A percentile compares a stretch with the other conserved stretches of the same genome.
Evolutionary conservation across 2,329 filamentous ascomycete genomes (phyloP).

Genomic region (Drechmeria coniospora): DNA sequence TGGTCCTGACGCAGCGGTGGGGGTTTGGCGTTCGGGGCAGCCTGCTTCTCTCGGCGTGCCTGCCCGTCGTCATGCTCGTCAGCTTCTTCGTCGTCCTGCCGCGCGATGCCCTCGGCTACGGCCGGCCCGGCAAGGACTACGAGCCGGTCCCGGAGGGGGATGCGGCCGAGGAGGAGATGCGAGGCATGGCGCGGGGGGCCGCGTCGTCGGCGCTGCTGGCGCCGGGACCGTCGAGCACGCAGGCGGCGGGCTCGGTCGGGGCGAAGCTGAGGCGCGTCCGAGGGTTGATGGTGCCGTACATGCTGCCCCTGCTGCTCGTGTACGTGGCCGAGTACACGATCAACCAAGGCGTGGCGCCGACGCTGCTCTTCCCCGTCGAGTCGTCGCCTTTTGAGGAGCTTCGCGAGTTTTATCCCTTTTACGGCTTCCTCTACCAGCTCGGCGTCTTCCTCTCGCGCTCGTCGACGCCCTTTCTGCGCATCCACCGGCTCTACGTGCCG

Average conservation of each 20-base stretch:
- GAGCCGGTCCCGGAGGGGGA: slow-evolving; percentile 31
- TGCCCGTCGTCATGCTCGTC: slow-evolving; percentile 69
- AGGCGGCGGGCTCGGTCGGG: slow-evolving; percentile 23
- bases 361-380: slow-evolving; percentile 68
- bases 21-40: slow-evolving; percentile 59
- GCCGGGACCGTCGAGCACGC: slow-evolving; percentile 23
- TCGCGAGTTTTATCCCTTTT: slow-evolving; percentile 85
- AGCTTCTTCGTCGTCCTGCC: slow-evolving; percentile 80
- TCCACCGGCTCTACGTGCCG: slow-evolving; percentile 68
- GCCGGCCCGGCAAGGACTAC: slow-evolving; percentile 32
- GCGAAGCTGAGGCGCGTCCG: slow-evolving; percentile 50
- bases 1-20: slow-evolving; percentile 67
- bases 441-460: slow-evolving; percentile 92
- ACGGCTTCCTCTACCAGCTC: slow-evolving; percentile 85
- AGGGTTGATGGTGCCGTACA: slow-evolving; percentile 60
- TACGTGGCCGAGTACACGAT: slow-evolving; percentile 96
- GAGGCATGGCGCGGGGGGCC: slow-evolving; percentile 18
- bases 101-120: slow-evolving; percentile 41
- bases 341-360: slow-evolving; percentile 86
- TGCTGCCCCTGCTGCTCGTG: slow-evolving; percentile 82
- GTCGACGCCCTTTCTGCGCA: slow-evolving; percentile 71
- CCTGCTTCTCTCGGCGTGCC: slow-evolving; percentile 59
- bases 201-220: slow-evolving; percentile 34
- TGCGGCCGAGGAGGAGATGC: slow-evolving; percentile 19
- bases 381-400: slow-evolving; percentile 65